phyloP scores from a whole-genome alignment of 2,329 filamentous ascomycete species.

The Penicillium rolfsii region DNA sequence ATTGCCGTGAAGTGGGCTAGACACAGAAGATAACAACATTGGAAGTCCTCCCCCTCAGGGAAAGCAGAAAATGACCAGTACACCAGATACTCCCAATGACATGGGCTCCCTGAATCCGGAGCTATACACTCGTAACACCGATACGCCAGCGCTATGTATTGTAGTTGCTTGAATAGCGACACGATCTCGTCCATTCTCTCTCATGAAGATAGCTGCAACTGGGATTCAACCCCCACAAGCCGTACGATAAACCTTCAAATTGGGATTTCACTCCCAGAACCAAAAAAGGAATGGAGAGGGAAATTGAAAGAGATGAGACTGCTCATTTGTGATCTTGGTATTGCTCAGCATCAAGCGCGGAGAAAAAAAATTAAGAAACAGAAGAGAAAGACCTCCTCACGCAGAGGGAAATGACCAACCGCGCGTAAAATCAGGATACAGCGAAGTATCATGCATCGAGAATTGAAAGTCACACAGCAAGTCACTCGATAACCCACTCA shows the following conservation, averaged over 20 bases:
- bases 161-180: not conserved
- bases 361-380: not conserved
- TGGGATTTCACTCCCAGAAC: not conserved
- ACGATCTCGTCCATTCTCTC: constrained; percentile 1
- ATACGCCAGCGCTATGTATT: not conserved
- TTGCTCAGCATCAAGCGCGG: constrained; percentile 4
- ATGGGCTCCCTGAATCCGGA: not conserved
- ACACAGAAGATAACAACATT: not conserved
- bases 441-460: constrained; percentile 25
- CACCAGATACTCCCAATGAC: not conserved
- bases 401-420: constrained; percentile 27
- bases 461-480: constrained; percentile 34
- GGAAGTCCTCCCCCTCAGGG: no score
- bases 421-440: constrained; percentile 26
- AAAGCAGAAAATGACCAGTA: not conserved
- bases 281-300: not conserved
- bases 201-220: not conserved
- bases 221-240: not conserved
- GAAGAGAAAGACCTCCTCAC: not conserved
- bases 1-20: not conserved
- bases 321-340: not conserved
- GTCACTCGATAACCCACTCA: constrained; percentile 28
- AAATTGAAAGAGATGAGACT: not conserved
- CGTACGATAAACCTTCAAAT: not conserved
- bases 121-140: not conserved